Conservation (phyloP, 495 filamentous ascomycete species). For the Aspergillus ostianus region DNA sequence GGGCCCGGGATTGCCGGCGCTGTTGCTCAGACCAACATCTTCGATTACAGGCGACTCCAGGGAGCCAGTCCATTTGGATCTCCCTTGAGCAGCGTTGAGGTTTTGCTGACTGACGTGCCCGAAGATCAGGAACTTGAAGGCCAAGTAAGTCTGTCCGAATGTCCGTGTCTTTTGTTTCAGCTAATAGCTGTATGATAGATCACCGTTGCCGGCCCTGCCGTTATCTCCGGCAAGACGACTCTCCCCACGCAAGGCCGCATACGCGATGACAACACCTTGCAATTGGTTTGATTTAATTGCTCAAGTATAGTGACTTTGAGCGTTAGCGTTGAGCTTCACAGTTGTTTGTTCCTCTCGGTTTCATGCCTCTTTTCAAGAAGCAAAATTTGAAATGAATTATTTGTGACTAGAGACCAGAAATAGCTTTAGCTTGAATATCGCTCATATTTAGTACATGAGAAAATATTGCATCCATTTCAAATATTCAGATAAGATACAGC, state of each 20-base stretch:
- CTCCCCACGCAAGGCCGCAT: constrained; percentile 35
- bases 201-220: constrained; percentile 40
- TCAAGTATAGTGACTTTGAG: neutral
- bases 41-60: constrained; percentile 72
- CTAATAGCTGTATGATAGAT: constrained; percentile 27
- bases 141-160: constrained; percentile 47
- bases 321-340: constrained; percentile 2
- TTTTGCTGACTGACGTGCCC: constrained; percentile 59
- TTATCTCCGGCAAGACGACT: constrained; percentile 31
- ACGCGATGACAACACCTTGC: constrained; percentile 42
- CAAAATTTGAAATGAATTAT: neutral
- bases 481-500: constrained; percentile 24
- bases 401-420: neutral
- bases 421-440: neutral
- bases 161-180: neutral
- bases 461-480: constrained; percentile 18
- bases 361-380: neutral
- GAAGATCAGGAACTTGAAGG: constrained; percentile 64
- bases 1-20: constrained; percentile 81
- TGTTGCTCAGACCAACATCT: constrained; percentile 76
- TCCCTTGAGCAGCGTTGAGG: constrained; percentile 75
- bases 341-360: neutral
- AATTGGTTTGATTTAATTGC: constrained; percentile 18
- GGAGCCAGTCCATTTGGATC: constrained; percentile 74
- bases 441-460: neutral